Evolutionary conservation across 2,329 filamentous ascomycete species (phyloP), one percentile per base, ranked within the genome.

Genomic region (Zasmidium cellare): DNA sequence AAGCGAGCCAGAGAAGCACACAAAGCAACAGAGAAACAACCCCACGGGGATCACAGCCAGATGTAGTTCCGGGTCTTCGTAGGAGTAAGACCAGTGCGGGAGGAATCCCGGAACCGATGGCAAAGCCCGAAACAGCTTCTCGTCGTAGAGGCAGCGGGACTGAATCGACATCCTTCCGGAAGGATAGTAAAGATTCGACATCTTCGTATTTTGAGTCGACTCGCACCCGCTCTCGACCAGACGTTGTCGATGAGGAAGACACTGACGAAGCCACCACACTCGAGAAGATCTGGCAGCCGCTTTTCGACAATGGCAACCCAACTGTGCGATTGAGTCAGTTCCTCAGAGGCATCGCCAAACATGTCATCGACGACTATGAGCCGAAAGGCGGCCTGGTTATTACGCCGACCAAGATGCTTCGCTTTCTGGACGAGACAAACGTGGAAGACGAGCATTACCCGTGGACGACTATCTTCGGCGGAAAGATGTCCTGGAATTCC

Each of bases 281-380:
- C 24, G 89, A 92, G 70, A 84, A 83, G 69, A 87, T 87, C 69
- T 96, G 91, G 91, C 88, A 90, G 5, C 80, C 79, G 9, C 73
- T 96, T 2, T 96, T 96, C 69, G 85, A 89, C 48, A 77, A 80
- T 2, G 88, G 87, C 0, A 80, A 82, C 56, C 85, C 89, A 1
- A 92, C 90, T 0, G 74, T 80, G 49, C 81, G 90, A 52, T 79
- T 93, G 16, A 83, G 84, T 0, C 84, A 92, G 63, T 86, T 94
- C 41, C 76, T 96, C 50, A 80, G 86, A 55, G 90, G 90, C 0
- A 78, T 96, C 56, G 90, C 90, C 12, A 80, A 85, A 54, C 87
- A 91, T 70, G 77, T 96, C 67, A 87, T 90, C 64, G 84, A 89
- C 56, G 83, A 90, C 63, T 88, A 87, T 68, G 78, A 85, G 48